These are phyloP conservation scores for Suillus brevipes DNA, from an alignment of 768 basidiomycete species.

Conservation along the genomic window DNA sequence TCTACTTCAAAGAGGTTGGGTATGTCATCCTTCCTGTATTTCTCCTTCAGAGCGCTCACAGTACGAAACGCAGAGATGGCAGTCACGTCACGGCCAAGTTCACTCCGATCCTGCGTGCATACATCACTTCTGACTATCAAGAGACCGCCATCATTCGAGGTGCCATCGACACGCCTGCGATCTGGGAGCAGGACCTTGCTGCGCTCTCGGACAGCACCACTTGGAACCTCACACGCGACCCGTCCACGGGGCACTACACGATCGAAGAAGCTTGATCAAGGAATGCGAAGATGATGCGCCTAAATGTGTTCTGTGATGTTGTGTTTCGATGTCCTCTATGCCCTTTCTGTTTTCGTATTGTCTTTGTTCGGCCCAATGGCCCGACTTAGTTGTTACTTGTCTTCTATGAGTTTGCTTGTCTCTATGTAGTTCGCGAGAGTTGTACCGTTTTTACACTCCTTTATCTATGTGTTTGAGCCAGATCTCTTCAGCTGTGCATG, in stretches of 20 bases:
- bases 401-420: not conserved
- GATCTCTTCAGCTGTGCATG: not conserved
- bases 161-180: not conserved
- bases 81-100: not conserved
- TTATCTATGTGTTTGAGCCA: not conserved
- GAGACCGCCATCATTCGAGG: not conserved
- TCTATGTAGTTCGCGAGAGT: not conserved
- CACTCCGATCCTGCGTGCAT: slow-evolving; percentile 2
- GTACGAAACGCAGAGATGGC: not conserved
- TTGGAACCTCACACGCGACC: not conserved
- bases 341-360: not conserved
- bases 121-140: slow-evolving; percentile 6
- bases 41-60: not conserved
- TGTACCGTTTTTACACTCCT: not conserved
- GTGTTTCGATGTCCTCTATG: too few species aligned
- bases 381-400: not conserved
- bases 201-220: not conserved
- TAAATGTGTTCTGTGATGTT: not conserved
- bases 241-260: not conserved
- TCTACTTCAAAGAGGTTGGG: slow-evolving; percentile 5
- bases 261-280: not conserved
- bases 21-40: not conserved
- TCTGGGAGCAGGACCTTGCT: not conserved
- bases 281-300: not conserved
- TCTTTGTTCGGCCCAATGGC: not conserved